Percentiles rank a stretch among this genome's conserved stretches.
Evolutionary conservation across 2,329 filamentous ascomycete genomes (phyloP).

Genomic region (Pseudocercospora pini-densiflorae): DNA sequence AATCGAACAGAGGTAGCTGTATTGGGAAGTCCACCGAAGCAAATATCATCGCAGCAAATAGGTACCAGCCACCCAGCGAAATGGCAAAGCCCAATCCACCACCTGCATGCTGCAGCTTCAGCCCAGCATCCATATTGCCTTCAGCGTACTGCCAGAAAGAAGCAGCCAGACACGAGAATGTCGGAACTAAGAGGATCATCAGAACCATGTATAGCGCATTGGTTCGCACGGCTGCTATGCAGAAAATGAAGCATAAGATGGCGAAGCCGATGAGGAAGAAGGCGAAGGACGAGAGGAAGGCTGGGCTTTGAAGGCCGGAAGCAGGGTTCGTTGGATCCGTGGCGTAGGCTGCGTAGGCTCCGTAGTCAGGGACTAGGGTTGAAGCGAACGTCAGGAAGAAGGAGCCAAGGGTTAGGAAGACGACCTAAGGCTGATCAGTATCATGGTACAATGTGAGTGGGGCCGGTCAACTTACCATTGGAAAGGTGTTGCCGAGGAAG

Average conservation of each 20-base stretch:
- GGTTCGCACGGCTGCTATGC: constrained; percentile 71
- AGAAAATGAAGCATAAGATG: constrained; percentile 66
- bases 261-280: constrained; percentile 71
- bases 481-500: constrained; percentile 60
- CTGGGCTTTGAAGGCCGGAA: constrained; percentile 22
- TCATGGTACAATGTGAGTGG: constrained; percentile 62
- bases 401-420: constrained; percentile 58
- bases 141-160: constrained; percentile 56
- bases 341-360: constrained; percentile 50
- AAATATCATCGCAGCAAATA: constrained; percentile 58
- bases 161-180: constrained; percentile 64
- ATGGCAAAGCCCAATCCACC: constrained; percentile 56
- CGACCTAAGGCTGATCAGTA: constrained; percentile 52
- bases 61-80: constrained; percentile 56
- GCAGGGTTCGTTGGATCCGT: constrained; percentile 35
- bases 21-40: constrained; percentile 59
- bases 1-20: constrained; percentile 45
- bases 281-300: constrained; percentile 53
- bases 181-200: constrained; percentile 64
- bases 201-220: constrained; percentile 72
- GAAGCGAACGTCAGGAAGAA: constrained; percentile 59
- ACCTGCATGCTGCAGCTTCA: constrained; percentile 36
- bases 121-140: constrained; percentile 33
- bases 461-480: constrained; percentile 48
- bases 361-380: constrained; percentile 54